These are phyloP conservation scores for Castanea crenata DNA, from an alignment of 306 rosid genomes.

Conservation along the genomic window DNA sequence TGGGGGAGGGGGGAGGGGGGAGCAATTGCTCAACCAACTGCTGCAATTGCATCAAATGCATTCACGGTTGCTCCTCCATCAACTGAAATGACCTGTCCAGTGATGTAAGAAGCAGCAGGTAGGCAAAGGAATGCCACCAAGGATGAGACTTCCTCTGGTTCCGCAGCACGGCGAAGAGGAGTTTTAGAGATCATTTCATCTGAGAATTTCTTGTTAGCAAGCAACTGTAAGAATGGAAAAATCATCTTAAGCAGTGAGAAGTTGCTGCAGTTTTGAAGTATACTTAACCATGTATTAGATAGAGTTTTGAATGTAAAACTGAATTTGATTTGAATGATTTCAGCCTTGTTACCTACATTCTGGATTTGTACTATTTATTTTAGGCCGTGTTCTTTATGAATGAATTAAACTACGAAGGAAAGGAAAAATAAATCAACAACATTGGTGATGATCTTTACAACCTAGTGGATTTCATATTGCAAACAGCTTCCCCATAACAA, in stretches of 20 bases:
- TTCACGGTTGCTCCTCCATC: constrained; percentile 54
- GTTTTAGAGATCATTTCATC: constrained; percentile 38
- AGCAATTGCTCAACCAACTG: background rate
- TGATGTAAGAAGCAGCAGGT: constrained; percentile 64
- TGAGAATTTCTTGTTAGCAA: constrained; percentile 29
- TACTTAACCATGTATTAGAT: background rate
- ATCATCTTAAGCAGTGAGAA: background rate
- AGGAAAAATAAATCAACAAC: background rate
- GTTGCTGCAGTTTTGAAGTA: background rate
- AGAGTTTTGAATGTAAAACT: background rate
- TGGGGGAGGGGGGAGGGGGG: too few species aligned
- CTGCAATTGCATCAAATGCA: constrained; percentile 24
- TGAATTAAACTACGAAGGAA: background rate
- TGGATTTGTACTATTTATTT: background rate
- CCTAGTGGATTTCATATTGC: background rate
- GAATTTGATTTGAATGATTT: background rate
- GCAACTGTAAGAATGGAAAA: constrained; percentile 29
- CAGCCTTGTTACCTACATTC: background rate
- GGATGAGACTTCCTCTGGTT: constrained; percentile 49
- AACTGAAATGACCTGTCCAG: constrained; percentile 52
- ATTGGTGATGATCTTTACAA: background rate
- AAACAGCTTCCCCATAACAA: background rate
- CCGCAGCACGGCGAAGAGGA: constrained; percentile 45
- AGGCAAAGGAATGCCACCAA: constrained; percentile 60
- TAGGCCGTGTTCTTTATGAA: background rate